Base-by-base conservation (phyloP, 139 green algal genomes). In the Chlorella sorokiniana region DNA sequence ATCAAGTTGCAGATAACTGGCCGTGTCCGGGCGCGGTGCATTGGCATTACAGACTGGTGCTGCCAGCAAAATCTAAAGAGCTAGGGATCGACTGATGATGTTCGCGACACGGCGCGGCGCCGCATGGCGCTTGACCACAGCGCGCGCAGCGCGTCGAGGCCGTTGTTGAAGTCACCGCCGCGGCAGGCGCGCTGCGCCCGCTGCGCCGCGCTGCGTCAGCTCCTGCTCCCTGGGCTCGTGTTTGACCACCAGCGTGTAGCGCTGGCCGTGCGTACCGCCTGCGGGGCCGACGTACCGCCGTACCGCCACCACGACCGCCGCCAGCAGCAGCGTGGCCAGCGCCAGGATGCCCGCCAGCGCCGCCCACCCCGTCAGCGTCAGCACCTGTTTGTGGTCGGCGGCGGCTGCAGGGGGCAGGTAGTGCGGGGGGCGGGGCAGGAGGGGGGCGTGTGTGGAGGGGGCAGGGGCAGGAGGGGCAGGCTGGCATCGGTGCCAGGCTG, bases 301-400 rank as follows among this genome's bases (percentile, higher is more conserved):
- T 23, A 69, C 35, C 37, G 52, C 27, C 18, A 42, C 69, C 11
- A 69, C 73, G 8, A 44, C 73, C 38, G 37, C 31, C 16, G 37
- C 29, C 23, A 79, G 37, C 37, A 68, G 25, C 1, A 79, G 3
- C 3, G 52, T 63, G 35, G 38, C 73, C 8, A 79, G 73, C 20
- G 73, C 73, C 37, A 69, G 51, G 2, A 79, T 11, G 73, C 73
- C 73, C 9, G 37, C 73, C 52, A 79, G 73, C 9, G 73, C 73
- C 3, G 62, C 73, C 73, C 73, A 79, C 25, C 73, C 73, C 10
- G 51, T 79, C 7, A 79, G 51, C 37, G 73, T 79, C 31, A 79
- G 54, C 54, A 69, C 52, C 0, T 79, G 37, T 27, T 51, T 41
- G 25, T 54, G 37, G 7, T 11, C 29, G 9, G 52, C 16, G 54